Conservation (phyloP, 768 basidiomycete genomes). For the Trametes cingulata region DNA sequence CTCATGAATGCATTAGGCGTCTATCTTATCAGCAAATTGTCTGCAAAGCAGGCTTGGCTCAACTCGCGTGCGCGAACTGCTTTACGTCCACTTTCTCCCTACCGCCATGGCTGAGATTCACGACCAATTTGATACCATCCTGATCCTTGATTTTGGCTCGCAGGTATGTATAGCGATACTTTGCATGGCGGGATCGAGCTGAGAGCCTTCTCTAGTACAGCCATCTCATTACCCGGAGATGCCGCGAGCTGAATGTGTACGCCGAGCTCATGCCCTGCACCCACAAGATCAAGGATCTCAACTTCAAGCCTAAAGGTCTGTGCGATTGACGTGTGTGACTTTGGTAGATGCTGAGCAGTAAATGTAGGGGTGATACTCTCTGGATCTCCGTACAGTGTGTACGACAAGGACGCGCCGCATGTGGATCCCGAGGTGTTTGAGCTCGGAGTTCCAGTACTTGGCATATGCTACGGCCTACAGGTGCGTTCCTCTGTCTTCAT, state of each 20-base stretch:
- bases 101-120: constrained; percentile 80
- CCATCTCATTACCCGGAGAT: constrained; percentile 95
- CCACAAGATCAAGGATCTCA: constrained; percentile 80
- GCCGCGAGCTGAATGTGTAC: constrained; percentile 96
- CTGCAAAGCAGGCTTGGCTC: background rate
- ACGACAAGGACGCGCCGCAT: constrained; percentile 89
- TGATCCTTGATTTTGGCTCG: constrained; percentile 96
- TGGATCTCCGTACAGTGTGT: constrained; percentile 98
- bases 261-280: constrained; percentile 98
- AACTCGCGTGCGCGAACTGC: background rate
- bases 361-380: constrained; percentile 87
- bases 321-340: background rate
- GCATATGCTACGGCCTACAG: constrained; percentile 97
- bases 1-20: background rate
- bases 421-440: constrained; percentile 91
- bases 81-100: background rate
- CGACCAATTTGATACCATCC: constrained; percentile 92
- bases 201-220: constrained; percentile 66
- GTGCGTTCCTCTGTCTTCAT: constrained; percentile 39
- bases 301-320: constrained; percentile 92
- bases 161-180: constrained; percentile 55
- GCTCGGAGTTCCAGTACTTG: constrained; percentile 87
- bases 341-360: background rate
- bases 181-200: constrained; percentile 6
- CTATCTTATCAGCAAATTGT: constrained; percentile 24